phyloP scores from a whole-genome alignment of 2,329 filamentous ascomycete genomes.

The Alternaria sp. region DNA sequence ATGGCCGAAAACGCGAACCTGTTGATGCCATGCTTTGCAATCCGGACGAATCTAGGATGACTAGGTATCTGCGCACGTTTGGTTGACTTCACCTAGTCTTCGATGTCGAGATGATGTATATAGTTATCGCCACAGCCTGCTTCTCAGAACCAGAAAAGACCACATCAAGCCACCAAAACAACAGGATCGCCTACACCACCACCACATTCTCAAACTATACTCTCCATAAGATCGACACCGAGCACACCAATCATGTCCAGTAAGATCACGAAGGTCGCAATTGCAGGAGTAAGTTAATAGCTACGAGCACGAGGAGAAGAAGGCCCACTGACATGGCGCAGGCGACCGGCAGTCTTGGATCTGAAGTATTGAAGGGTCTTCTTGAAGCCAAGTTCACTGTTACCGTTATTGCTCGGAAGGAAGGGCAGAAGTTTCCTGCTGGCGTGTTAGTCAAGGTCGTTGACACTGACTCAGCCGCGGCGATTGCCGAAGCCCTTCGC shows the following conservation, averaged over 20 bases:
- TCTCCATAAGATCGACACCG: neutral
- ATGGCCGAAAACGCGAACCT: neutral
- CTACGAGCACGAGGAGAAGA: neutral
- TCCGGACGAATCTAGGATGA: neutral
- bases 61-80: constrained; percentile 47
- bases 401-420: neutral
- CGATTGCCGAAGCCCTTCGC: neutral
- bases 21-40: neutral
- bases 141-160: neutral
- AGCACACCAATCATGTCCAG: neutral
- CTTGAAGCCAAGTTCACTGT: neutral
- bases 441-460: neutral
- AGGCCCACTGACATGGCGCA: neutral
- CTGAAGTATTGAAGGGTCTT: neutral
- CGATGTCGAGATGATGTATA: neutral
- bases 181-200: neutral
- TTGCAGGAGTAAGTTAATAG: neutral
- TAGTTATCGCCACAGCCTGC: neutral
- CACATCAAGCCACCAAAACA: neutral
- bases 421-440: neutral
- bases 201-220: neutral
- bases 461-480: neutral
- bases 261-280: neutral
- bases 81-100: constrained; percentile 31
- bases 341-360: neutral